Base-by-base conservation (phyloP, 2,329 filamentous ascomycete genomes). In the Beauveria rudraprayagi region DNA sequence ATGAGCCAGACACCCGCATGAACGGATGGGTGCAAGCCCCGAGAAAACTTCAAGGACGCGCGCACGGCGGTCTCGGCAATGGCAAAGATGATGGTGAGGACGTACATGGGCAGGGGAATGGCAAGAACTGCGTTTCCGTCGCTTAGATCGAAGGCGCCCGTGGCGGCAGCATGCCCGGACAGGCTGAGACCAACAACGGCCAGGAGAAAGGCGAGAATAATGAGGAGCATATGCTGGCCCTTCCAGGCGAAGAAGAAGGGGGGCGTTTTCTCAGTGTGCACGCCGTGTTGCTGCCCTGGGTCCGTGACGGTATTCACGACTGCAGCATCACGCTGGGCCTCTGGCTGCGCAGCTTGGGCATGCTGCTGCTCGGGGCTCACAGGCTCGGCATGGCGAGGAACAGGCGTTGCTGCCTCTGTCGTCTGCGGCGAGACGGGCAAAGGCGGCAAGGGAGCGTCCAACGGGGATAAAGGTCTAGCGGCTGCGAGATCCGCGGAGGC, bases 1-100 rank as follows among this genome's bases (percentile, higher is more conserved):
- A 60, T 24, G 41, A 60, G 50, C 57, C 57, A 60, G 14, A 54
- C 28, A 16, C 26, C 57, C 22, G 19, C 24, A 41, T 60, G 57
- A 14, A 60, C 57, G 17, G 57, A 41, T 10, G 57, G 57, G 11
- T 60, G 57, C 16, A 60, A 10, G 26, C 50, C 57, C 5, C 16
- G 8, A 14, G 26, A 1, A 5, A 37, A 51, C 11, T 41, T 47
- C 28, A 34, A 28, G 9, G 30, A 41, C n/a, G 24, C 26, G 40
- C 50, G 57, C 3, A 54, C 57, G 7, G 41, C 41, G 6, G 30
- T 51, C 28, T 60, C 57, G 19, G 50, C 43, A 22, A 48, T 6
- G n/a, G 43, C 41, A 24, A 60, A 60, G 28, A 54, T 16, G 14
- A 60, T 47, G 5, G 46, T 60, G 16, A 60, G 28, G 5, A 48